These are phyloP conservation scores for Thymus mandschuricus DNA, from an alignment of 257 asterid genomes.

Conservation along the genomic window DNA sequence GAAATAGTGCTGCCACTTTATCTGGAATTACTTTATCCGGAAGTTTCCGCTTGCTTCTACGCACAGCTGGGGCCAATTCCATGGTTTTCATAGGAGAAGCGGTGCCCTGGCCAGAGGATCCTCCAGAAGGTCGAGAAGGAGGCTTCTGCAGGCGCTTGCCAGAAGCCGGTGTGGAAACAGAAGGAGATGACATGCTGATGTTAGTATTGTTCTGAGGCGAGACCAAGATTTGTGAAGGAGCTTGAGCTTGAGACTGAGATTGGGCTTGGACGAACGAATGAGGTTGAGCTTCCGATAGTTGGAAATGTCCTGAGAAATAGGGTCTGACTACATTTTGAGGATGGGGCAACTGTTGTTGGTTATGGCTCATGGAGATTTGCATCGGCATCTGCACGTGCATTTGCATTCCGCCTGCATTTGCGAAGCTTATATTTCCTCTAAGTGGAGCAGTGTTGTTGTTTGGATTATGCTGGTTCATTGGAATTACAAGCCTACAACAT, in stretches of 20 bases:
- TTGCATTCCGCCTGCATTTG: slow-evolving; percentile 41
- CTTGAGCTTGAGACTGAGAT: slow-evolving; percentile 34
- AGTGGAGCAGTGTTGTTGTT: slow-evolving; percentile 41
- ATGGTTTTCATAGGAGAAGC: slow-evolving; percentile 88
- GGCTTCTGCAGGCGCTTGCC: slow-evolving; percentile 66
- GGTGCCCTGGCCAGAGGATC: slow-evolving; percentile 62
- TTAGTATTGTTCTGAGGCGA: slow-evolving; percentile 43
- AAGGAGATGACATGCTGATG: slow-evolving; percentile 50
- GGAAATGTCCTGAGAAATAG: slow-evolving; percentile 72
- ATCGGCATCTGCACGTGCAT: slow-evolving; percentile 27
- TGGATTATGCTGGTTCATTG: slow-evolving; percentile 47
- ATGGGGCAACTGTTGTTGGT: slow-evolving; percentile 44
- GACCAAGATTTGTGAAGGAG: slow-evolving; percentile 42
- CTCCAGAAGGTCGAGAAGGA: slow-evolving; percentile 73
- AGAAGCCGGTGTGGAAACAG: slow-evolving; percentile 55
- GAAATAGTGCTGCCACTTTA: slow-evolving; percentile 63
- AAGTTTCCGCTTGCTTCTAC: slow-evolving; percentile 66
- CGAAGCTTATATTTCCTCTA: slow-evolving; percentile 46
- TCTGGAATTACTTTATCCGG: slow-evolving; percentile 65
- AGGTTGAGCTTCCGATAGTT: slow-evolving; percentile 50
- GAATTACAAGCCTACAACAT: slow-evolving; percentile 23
- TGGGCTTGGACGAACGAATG: slow-evolving; percentile 43
- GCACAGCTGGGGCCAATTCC: slow-evolving; percentile 87
- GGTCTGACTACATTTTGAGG: slow-evolving; percentile 52
- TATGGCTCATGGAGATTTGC: slow-evolving; percentile 47